phyloP scores from a whole-genome alignment of 1,284 basidiomycete species.

The Irpex sp. region DNA sequence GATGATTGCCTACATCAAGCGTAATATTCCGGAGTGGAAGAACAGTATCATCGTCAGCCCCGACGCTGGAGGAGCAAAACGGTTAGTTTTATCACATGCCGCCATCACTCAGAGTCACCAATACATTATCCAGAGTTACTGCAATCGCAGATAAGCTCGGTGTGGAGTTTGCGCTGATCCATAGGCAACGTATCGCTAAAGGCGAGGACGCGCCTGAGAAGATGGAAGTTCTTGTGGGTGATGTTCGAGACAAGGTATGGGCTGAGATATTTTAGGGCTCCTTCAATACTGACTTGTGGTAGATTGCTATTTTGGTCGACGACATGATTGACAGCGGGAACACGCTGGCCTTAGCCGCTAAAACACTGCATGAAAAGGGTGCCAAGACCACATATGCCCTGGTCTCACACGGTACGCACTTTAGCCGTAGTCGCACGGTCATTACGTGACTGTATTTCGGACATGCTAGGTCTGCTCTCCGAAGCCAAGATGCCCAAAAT shows the following conservation, averaged over 20 bases:
- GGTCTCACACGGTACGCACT: neutral
- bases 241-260: constrained; percentile 84
- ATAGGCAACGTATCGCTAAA: constrained; percentile 78
- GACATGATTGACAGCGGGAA: constrained; percentile 98
- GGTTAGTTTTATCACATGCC: constrained; percentile 43
- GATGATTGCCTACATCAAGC: constrained; percentile 89
- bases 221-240: constrained; percentile 97
- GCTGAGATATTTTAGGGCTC: neutral
- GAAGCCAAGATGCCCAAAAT: constrained; percentile 81
- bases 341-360: constrained; percentile 84
- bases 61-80: constrained; percentile 97
- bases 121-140: constrained; percentile 63
- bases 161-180: constrained; percentile 96
- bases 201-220: constrained; percentile 56
- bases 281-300: neutral
- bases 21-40: constrained; percentile 83
- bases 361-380: constrained; percentile 84
- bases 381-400: constrained; percentile 87
- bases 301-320: constrained; percentile 93
- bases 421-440: neutral
- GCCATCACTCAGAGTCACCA: neutral
- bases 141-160: constrained; percentile 94
- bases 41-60: constrained; percentile 94
- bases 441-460: constrained; percentile 4
- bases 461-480: constrained; percentile 73